A percentile compares a stretch with the other conserved stretches of the same genome.
phyloP scores from a whole-genome alignment of 208 protist genomes.

The Leishmania mexicana region DNA sequence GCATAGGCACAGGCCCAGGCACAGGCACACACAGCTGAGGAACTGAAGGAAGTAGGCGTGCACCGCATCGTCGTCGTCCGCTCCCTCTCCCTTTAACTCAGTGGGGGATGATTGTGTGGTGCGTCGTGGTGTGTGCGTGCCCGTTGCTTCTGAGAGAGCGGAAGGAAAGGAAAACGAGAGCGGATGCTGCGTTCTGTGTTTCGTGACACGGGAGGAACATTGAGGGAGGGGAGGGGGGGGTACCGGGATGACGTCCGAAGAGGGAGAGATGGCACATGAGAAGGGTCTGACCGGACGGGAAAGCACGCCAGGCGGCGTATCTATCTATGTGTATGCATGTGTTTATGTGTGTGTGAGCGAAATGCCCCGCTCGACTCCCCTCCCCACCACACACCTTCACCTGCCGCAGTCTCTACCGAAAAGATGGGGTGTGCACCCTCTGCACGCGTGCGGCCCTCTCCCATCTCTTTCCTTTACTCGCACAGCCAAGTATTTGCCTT shows the following conservation, averaged over 20 bases:
- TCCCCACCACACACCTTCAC: not conserved
- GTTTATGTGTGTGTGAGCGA: not conserved
- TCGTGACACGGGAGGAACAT: not conserved
- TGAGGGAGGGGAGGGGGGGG: no score
- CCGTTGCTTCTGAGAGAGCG: not conserved
- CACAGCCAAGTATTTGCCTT: not conserved
- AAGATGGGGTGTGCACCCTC: not conserved
- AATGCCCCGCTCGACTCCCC: not conserved
- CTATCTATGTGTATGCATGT: not conserved
- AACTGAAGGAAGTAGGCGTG: not conserved
- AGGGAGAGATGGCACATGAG: not conserved
- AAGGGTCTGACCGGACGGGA: not conserved
- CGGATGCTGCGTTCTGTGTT: not conserved
- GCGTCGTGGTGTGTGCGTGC: not conserved
- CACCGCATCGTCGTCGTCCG: not conserved
- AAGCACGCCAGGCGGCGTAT: not conserved
- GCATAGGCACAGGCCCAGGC: not conserved
- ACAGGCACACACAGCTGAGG: not conserved
- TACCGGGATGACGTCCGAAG: not conserved
- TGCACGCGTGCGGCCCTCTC: not conserved
- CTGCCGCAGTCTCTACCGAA: not conserved
- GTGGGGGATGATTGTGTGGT: not conserved
- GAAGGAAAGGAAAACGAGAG: not conserved
- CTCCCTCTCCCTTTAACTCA: not conserved
- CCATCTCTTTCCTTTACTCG: not conserved